Evolutionary conservation across 768 basidiomycete genomes (phyloP), one percentile per base, ranked within the genome.

Genomic region (Suillus alpinus): DNA sequence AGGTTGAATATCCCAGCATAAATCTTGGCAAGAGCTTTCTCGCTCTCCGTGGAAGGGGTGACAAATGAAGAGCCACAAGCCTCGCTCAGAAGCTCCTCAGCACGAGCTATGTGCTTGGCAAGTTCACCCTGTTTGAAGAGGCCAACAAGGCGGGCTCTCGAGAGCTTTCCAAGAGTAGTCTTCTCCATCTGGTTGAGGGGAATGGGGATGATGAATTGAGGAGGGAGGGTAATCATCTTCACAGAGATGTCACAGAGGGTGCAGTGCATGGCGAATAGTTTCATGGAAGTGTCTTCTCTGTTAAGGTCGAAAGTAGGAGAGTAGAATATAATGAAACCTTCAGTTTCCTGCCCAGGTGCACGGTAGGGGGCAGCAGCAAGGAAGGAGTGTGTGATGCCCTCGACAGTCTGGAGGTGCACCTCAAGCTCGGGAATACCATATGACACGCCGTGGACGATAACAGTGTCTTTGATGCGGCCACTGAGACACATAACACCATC

Each of bases 391-490:
- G 66, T 66, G 57, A 76, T 67, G 26, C 76, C 77, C 0, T 72
- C 69, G 7, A 78, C 66, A 4, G 71, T 75, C 66, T 80, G 77
- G 41, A 80, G 66, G 59, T 77, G 74, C 34, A 71, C 69, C 65
- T 77, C 77, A 3, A 77, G 68, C 56, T 79, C 78, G 1, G 73
- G 69, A 39, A 75, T 69, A 41, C 75, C 72, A 59, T 78, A 74
- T 20, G 78, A 80, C 57, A 79, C 73, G 40, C 80, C 78, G 51
- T 80, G 78, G 57, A 80, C 75, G 60, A 79, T 79, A 62, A 80
- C 65, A n/a, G 71, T 75, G 31, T 79, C 77, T 63, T 79, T 80
- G 63, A 78, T 76, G 37, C 79, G 72, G 6, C 79, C 77, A 46
- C 74, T 68, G 32, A 79, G 67, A 49, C 75, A 66, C 55, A 80